These are phyloP conservation scores for Suhomyces chickasaworum DNA, from an alignment of 1,139 yeast genomes.

Conservation along the genomic window DNA sequence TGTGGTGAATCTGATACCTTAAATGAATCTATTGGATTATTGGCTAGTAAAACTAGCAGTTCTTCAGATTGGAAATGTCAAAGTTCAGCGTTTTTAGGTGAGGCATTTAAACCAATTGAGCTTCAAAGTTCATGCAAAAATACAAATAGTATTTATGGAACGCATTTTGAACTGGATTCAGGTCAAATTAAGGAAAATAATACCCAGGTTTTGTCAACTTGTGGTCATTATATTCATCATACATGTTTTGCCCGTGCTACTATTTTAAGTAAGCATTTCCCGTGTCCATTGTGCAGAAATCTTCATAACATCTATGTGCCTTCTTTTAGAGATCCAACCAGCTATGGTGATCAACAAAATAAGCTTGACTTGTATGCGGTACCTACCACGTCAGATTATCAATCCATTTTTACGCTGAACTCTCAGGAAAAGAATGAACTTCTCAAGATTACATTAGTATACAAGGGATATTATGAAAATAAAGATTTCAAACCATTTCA, in stretches of 20 bases:
- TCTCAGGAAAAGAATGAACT: slow-evolving; percentile 17
- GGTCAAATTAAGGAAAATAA: slow-evolving; percentile 7
- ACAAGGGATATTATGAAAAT: slow-evolving; percentile 14
- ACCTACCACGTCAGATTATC: slow-evolving; percentile 13
- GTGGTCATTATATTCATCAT: slow-evolving; percentile 72
- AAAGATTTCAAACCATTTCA: slow-evolving; percentile 6
- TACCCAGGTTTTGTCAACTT: slow-evolving; percentile 52
- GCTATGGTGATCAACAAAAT: slow-evolving; percentile 19
- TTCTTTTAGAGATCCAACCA: slow-evolving; percentile 31
- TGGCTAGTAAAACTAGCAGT: slow-evolving; percentile 41
- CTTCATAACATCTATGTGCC: slow-evolving; percentile 50
- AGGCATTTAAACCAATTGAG: slow-evolving; percentile 34
- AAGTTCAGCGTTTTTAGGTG: slow-evolving; percentile 9
- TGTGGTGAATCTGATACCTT: slow-evolving; percentile 62
- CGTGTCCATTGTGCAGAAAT: slow-evolving; percentile 68
- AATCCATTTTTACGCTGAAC: slow-evolving; percentile 17
- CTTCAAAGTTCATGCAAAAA: slow-evolving; percentile 16
- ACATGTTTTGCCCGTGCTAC: slow-evolving; percentile 48
- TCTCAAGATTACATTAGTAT: slow-evolving; percentile 16
- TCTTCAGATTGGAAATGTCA: slow-evolving; percentile 54
- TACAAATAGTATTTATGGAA: slow-evolving; percentile 25
- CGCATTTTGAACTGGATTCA: slow-evolving; percentile 25
- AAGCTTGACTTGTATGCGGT: not conserved
- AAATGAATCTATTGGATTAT: slow-evolving; percentile 55
- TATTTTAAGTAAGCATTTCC: slow-evolving; percentile 13